Conservation (phyloP, 345 rosid species). For the Lepidium aucheri region DNA sequence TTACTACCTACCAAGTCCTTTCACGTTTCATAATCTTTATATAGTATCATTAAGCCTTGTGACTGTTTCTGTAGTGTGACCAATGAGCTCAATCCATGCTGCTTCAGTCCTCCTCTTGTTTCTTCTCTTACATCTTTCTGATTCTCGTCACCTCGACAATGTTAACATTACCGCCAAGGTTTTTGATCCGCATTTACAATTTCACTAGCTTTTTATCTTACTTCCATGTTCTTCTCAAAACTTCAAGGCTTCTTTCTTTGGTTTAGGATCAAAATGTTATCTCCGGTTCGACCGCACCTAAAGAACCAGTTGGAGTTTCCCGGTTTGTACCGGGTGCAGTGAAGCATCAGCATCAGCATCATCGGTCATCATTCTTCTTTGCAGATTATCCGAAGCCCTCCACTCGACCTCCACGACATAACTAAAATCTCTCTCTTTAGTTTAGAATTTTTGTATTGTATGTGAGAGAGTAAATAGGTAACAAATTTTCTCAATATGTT, state of each 20-base stretch:
- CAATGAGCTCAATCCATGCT: constrained; percentile 14
- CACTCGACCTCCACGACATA: constrained; percentile 32
- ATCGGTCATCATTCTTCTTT: background rate
- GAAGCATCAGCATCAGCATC: constrained; percentile 11
- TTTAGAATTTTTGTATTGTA: background rate
- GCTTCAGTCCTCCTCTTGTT: constrained; percentile 19
- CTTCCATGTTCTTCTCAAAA: background rate
- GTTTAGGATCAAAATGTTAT: constrained; percentile 12
- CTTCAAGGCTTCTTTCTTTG: background rate
- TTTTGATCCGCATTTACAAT: background rate
- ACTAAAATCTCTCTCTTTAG: constrained; percentile 18
- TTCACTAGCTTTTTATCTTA: background rate
- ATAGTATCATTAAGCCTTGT: background rate
- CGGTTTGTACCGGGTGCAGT: background rate
- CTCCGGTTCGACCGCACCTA: background rate
- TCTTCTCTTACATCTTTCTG: constrained; percentile 13
- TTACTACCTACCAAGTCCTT: background rate
- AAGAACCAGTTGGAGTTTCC: constrained; percentile 7
- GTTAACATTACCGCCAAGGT: constrained; percentile 17
- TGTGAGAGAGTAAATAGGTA: constrained; percentile 10
- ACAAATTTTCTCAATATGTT: constrained; percentile 10
- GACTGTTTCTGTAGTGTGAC: background rate
- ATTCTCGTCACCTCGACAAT: constrained; percentile 23
- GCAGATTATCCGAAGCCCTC: constrained; percentile 33
- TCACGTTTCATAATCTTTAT: background rate